A percentile compares a stretch with the other conserved stretches of the same genome.
Evolutionary conservation across 1,139 yeast species (phyloP).

Genomic region (Suhomyces wounanorum): DNA sequence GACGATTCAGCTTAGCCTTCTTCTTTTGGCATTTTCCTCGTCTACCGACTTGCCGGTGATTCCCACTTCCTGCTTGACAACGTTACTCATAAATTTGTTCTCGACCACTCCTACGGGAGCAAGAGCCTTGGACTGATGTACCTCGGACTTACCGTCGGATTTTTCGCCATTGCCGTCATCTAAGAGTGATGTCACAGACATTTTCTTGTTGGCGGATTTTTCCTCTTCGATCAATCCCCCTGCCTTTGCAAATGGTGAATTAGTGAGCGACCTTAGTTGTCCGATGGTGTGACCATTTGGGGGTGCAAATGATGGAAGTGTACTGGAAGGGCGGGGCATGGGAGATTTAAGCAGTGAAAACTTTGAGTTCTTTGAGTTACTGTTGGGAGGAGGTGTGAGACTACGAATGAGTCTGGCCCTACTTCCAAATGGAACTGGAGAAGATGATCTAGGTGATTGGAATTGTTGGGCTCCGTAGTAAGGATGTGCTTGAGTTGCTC

Average conservation of each 20-base stretch:
- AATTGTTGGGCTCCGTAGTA: slow-evolving; percentile 11
- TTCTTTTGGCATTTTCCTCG: slow-evolving; percentile 8
- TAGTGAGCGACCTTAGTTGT: slow-evolving; percentile 12
- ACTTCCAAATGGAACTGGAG: slow-evolving; percentile 7
- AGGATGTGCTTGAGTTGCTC: slow-evolving; percentile 10
- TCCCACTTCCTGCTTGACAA: background rate
- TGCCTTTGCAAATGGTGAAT: slow-evolving; percentile 20
- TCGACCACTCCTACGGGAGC: background rate
- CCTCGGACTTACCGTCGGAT: background rate
- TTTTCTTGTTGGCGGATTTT: slow-evolving; percentile 21
- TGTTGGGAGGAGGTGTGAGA: slow-evolving; percentile 19
- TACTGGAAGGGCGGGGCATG: slow-evolving; percentile 19
- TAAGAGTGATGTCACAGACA: slow-evolving; percentile 36
- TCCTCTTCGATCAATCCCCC: slow-evolving; percentile 9
- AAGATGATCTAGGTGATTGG: slow-evolving; percentile 13
- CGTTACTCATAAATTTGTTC: background rate
- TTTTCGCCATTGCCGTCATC: slow-evolving; percentile 17
- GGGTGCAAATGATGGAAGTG: slow-evolving; percentile 8
- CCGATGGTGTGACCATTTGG: slow-evolving; percentile 10
- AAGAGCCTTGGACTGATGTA: background rate
- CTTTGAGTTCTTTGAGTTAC: slow-evolving; percentile 3
- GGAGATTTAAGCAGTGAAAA: slow-evolving; percentile 16
- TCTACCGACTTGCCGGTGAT: slow-evolving; percentile 6
- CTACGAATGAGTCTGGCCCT: slow-evolving; percentile 10
- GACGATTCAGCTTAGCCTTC: slow-evolving; percentile 9